A percentile compares a stretch with the other conserved stretches of the same genome.
Evolutionary conservation across 148 eudicot genomes (phyloP).

Genomic region (Amaranthus hypochondriacus): DNA sequence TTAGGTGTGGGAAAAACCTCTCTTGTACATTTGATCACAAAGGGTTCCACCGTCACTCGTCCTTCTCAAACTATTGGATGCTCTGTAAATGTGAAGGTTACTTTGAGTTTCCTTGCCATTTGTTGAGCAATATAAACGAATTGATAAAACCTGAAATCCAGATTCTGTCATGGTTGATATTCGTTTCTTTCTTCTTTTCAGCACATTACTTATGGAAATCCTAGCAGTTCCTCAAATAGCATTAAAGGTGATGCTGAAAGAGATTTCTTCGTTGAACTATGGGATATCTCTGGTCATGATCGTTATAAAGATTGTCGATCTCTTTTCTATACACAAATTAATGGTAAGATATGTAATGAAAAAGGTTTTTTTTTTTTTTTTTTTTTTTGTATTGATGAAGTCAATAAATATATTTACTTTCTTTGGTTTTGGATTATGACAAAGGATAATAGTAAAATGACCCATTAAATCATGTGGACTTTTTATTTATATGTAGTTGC

Average conservation of each 20-base stretch:
- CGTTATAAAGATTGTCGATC: slow-evolving; percentile 92
- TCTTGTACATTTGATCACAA: slow-evolving; percentile 80
- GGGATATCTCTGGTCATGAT: slow-evolving; percentile 98
- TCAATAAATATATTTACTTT: too few relatives aligned
- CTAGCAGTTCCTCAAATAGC: slow-evolving; percentile 83
- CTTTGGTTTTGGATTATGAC: too few relatives aligned
- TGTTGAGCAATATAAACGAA: background rate
- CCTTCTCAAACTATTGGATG: slow-evolving; percentile 92
- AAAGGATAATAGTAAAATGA: too few relatives aligned
- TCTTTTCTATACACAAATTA: slow-evolving; percentile 81
- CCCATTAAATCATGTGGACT: too few relatives aligned
- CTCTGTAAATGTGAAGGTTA: slow-evolving; percentile 78
- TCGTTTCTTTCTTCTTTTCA: slow-evolving; percentile 28
- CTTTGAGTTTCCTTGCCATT: background rate
- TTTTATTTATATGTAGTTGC: too few relatives aligned
- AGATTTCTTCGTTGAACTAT: slow-evolving; percentile 85
- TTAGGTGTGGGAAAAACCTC: slow-evolving; percentile 96
- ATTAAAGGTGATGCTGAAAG: slow-evolving; percentile 70
- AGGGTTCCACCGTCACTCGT: slow-evolving; percentile 64
- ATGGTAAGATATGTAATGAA: slow-evolving; percentile 41
- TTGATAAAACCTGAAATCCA: background rate
- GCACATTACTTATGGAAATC: slow-evolving; percentile 75
- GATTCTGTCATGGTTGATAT: slow-evolving; percentile 1
- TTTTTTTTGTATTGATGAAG: background rate
- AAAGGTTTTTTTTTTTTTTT: background rate